These are phyloP conservation scores for Populus nigra DNA, from an alignment of 345 rosid species.

Conservation along the genomic window DNA sequence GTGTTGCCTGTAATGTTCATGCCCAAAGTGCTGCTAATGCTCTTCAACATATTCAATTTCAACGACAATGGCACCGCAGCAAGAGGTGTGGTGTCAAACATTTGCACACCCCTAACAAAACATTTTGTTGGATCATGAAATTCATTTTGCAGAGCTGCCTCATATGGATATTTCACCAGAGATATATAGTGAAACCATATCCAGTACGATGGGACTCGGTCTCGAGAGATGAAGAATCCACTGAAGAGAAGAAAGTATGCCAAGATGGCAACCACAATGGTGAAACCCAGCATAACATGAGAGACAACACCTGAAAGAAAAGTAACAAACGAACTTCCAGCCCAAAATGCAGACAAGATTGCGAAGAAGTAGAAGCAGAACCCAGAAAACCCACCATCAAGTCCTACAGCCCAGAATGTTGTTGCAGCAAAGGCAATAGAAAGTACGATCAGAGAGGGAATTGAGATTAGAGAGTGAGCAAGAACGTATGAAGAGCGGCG, in stretches of 20 bases:
- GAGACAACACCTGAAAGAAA: slow-evolving; percentile 87
- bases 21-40: slow-evolving; percentile 25
- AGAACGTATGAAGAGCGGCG: slow-evolving; percentile 87
- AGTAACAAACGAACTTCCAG: slow-evolving; percentile 88
- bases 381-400: slow-evolving; percentile 63
- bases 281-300: slow-evolving; percentile 83
- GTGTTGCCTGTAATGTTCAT: slow-evolving; percentile 26
- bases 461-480: slow-evolving; percentile 64
- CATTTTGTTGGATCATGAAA: slow-evolving; percentile 25
- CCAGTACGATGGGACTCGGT: slow-evolving; percentile 79
- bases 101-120: slow-evolving; percentile 31
- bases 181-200: slow-evolving; percentile 91
- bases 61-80: not conserved
- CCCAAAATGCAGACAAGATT: slow-evolving; percentile 80
- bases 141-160: slow-evolving; percentile 38
- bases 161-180: slow-evolving; percentile 78
- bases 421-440: slow-evolving; percentile 64
- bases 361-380: slow-evolving; percentile 72
- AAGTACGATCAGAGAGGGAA: slow-evolving; percentile 67
- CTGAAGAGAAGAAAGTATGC: slow-evolving; percentile 89
- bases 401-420: slow-evolving; percentile 78
- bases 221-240: slow-evolving; percentile 82
- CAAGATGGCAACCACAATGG: slow-evolving; percentile 69
- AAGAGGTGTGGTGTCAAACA: slow-evolving; percentile 32
- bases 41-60: slow-evolving; percentile 29